A percentile compares a stretch with the other conserved stretches of the same genome.
Conservation (phyloP, 768 basidiomycete genomes). For the Serendipita vermifera region DNA sequence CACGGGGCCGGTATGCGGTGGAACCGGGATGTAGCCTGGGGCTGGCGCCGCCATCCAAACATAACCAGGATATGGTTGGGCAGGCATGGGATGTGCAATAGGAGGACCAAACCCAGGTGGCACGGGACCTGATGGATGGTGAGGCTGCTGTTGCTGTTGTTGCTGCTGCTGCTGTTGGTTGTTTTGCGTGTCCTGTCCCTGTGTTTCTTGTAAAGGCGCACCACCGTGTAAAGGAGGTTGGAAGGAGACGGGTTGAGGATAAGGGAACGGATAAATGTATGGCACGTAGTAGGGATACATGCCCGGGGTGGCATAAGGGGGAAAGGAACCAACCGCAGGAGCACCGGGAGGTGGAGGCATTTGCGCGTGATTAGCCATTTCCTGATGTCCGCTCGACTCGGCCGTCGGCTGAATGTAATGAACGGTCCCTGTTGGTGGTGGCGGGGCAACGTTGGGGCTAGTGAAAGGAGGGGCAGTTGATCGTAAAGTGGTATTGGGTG, state of each 20-base stretch:
- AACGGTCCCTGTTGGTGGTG: background rate
- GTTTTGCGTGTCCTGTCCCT: background rate
- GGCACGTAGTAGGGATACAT: constrained; percentile 3
- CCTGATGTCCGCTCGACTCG: background rate
- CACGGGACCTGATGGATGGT: too few relatives aligned
- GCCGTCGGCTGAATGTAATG: background rate
- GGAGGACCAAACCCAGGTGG: too few relatives aligned
- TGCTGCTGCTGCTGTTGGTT: background rate
- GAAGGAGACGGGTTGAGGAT: too few relatives aligned
- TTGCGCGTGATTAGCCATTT: too few relatives aligned
- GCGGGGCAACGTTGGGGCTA: background rate
- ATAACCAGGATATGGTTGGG: background rate
- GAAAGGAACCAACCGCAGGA: background rate
- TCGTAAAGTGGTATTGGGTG: background rate
- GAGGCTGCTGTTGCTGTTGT: background rate
- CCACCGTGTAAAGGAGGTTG: too few relatives aligned
- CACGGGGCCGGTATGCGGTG: background rate
- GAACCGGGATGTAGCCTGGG: background rate
- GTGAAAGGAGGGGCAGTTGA: background rate
- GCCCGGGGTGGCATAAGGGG: background rate
- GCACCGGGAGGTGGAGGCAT: background rate
- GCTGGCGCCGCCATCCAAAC: background rate
- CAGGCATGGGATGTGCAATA: too few relatives aligned
- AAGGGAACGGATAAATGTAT: background rate
- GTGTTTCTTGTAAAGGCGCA: too few relatives aligned